Base-by-base conservation (phyloP, 2,329 filamentous ascomycete species). In the Ilyonectria robusta region DNA sequence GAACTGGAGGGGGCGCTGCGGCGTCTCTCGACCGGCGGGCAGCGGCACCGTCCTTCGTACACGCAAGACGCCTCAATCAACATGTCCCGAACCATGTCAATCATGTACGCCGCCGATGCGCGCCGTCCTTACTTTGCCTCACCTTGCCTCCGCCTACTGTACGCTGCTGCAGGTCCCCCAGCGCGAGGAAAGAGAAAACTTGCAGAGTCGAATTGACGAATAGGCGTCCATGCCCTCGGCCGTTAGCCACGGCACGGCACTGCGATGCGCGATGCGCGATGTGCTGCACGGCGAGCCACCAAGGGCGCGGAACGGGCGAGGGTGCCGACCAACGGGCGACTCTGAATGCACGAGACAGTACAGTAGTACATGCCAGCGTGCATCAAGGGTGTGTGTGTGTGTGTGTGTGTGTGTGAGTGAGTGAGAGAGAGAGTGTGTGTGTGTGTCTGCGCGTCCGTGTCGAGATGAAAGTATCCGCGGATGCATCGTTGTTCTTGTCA, bases 151-250 rank as follows among this genome's bases (percentile, higher is more conserved):
- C 54, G 54, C 62, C 65, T 69, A 71, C 72, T 72, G 66, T 68
- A 61, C 62, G 67, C 64, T 66, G 65, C 72, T 72, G 76, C 76
- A 75, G 70, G 71, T 76, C 74, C 70, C 70, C 69, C 68, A 55
- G 62, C 50, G 67, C 48, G 74, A 77, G 74, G 67, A 69, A 77
- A 78, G 76, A 78, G 76, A 72, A 70, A 78, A 77, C 73, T 72
- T 62, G 48, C 33, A 54, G 55, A 33, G 35, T 54, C 44, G 56
- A 73, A 76, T 76, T 75, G 71, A 35, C 73, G 71, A 76, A 76
- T 75, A 44, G 60, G 70, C 62, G 55, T 67, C 59, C 50, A 4
- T 37, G 60, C 51, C 57, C 65, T 46, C 59, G 60, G 59, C 55
- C 67, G 65, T 68, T 68, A 63, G 71, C 66, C 62, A 69, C 65